These are phyloP conservation scores for Lactarius sanguifluus DNA, from an alignment of 768 basidiomycete genomes.

Conservation along the genomic window DNA sequence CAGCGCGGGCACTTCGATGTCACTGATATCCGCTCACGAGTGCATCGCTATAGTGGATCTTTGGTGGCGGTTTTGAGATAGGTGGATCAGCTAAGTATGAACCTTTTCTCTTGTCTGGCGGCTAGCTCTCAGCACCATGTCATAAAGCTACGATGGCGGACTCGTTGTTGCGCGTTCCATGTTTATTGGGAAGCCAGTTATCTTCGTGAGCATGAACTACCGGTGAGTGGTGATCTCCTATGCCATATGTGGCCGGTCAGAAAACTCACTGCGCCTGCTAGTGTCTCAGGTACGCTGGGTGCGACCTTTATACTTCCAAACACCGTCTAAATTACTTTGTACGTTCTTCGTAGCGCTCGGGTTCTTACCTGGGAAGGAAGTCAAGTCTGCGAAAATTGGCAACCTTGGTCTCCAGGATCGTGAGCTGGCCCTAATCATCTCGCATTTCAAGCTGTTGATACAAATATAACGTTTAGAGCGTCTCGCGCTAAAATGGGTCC, in stretches of 20 bases:
- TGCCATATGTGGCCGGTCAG: not conserved
- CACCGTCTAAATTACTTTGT: not conserved
- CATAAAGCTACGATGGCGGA: slow-evolving; percentile 21
- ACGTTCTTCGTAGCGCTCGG: slow-evolving; percentile 18
- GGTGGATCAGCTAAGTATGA: slow-evolving; percentile 27
- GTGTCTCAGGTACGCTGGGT: slow-evolving; percentile 12
- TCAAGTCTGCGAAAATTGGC: slow-evolving; percentile 26
- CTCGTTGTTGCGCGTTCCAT: slow-evolving; percentile 22
- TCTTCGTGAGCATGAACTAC: slow-evolving; percentile 30
- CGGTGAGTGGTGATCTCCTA: slow-evolving; percentile 14
- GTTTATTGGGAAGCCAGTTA: slow-evolving; percentile 16
- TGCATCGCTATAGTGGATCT: slow-evolving; percentile 22
- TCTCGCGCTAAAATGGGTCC: slow-evolving; percentile 43
- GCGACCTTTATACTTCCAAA: not conserved
- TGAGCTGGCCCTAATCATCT: not conserved
- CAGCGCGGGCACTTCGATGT: no score
- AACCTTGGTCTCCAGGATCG: slow-evolving; percentile 30
- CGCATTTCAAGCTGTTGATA: slow-evolving; percentile 2
- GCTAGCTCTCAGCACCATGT: not conserved
- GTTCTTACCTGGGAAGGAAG: slow-evolving; percentile 26
- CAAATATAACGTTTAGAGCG: slow-evolving; percentile 30
- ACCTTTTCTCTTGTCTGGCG: not conserved
- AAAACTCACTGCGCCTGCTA: not conserved
- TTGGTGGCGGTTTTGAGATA: slow-evolving; percentile 28
- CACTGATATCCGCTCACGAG: not conserved